Evolutionary conservation across 2,329 filamentous ascomycete species (phyloP), one percentile per base, ranked within the genome.

Genomic region (Penicillium sp.): DNA sequence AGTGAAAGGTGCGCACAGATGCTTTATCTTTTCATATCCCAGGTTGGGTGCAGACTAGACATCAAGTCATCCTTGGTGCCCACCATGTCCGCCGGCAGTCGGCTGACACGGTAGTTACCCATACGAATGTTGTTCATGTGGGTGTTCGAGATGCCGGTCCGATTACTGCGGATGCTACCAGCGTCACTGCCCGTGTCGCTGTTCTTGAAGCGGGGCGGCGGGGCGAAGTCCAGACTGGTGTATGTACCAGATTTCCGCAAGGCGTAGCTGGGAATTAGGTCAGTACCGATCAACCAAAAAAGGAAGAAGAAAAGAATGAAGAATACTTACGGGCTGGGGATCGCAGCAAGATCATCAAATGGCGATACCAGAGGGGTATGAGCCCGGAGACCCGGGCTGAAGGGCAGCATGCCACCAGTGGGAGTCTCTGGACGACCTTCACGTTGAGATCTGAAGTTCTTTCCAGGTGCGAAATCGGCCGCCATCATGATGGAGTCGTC

Each of bases 271-370:
- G 16, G 44, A 26, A 26, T 32, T 36, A 28, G 2, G 50, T 65
- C 51, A 65, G 57, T 40, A 44, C 11, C 27, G 45, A 7, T 24
- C 7, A 42, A 27, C 13, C 28, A 22, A 20, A 27, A 35, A 20
- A 26, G 20, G 4, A 44, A 9, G 9, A 36, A 27, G 29, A 39
- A 20, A 14, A n/a, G 20, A 52, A 22, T 52, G 22, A 14, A n/a
- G 20, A 52, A 22, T 52, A 86, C 87, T 86, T 82, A 91, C 81
- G 93, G 89, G 77, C 89, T 96, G 29, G 93, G 93, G 54, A 98
- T 82, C 7, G 79, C 78, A 10, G 85, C 71, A 51, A 97, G 82
- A 49, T 97, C 91, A 46, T 97, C 91, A 68, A 89, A 96, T 4
- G 89, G 78, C 49, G 85, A 88, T 20, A 79, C 84, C 31, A 96